Percentiles rank a stretch among this genome's conserved stretches.
Evolutionary conservation across 2,329 filamentous ascomycete species (phyloP).

Genomic region (Xylariaceae sp.): DNA sequence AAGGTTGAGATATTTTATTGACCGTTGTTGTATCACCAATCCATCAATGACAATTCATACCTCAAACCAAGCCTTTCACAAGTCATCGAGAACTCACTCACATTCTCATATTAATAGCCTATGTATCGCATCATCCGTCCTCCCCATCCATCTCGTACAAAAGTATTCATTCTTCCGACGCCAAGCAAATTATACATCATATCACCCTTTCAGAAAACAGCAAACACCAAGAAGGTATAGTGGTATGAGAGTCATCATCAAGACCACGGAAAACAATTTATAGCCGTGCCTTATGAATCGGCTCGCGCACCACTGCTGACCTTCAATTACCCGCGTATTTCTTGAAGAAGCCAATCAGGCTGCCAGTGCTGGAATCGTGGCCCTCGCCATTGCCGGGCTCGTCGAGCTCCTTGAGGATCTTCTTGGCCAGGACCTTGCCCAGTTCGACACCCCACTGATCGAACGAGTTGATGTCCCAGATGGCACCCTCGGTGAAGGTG

Average conservation of each 20-base stretch:
- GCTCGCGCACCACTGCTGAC: conserved; percentile 7
- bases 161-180: too few species aligned
- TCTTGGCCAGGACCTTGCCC: conserved; percentile 93
- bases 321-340: conserved; percentile 52
- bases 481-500: conserved; percentile 92
- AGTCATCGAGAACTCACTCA: too few species aligned
- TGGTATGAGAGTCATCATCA: not conserved
- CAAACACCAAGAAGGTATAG: not conserved
- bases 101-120: too few species aligned
- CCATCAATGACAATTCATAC: too few species aligned
- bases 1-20: too few species aligned
- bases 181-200: too few species aligned
- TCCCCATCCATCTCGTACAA: too few species aligned
- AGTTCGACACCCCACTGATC: conserved; percentile 99
- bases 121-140: too few species aligned
- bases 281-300: conserved; percentile 13
- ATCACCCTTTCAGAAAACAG: too few species aligned
- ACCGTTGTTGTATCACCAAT: too few species aligned
- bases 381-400: conserved; percentile 61
- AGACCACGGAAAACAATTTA: conserved; percentile 4
- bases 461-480: conserved; percentile 99
- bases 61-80: too few species aligned
- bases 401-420: conserved; percentile 81
- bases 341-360: conserved; percentile 91
- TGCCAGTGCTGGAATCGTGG: conserved; percentile 84